phyloP scores from a whole-genome alignment of 805 yeast genomes.

The Wickerhamomyces bovis region DNA sequence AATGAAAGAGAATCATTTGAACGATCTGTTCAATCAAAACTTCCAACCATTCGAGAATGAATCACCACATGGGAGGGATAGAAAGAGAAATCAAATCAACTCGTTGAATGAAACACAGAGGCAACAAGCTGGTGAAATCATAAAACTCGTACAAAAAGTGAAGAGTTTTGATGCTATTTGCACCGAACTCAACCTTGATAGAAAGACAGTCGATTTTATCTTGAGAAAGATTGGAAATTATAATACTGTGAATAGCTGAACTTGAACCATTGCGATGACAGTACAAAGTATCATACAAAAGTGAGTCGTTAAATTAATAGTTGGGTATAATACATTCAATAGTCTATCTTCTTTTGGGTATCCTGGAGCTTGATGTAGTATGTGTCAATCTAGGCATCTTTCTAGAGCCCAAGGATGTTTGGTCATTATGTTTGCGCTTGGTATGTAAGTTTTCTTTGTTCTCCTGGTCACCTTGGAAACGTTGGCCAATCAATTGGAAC shows the following conservation, averaged over 20 bases:
- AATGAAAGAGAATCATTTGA: conserved; percentile 12
- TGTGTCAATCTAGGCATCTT: conserved; percentile 9
- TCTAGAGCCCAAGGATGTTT: not conserved
- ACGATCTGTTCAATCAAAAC: conserved; percentile 4
- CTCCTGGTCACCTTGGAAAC: conserved; percentile 13
- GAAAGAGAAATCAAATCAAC: conserved; percentile 4
- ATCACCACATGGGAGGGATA: not conserved
- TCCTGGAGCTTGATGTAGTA: not conserved
- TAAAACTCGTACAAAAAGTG: conserved; percentile 40
- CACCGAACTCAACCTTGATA: conserved; percentile 56
- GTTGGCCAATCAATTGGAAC: conserved; percentile 22
- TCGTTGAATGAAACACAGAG: conserved; percentile 13
- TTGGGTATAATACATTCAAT: not conserved
- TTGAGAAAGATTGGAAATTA: conserved; percentile 45
- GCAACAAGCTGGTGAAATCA: conserved; percentile 11
- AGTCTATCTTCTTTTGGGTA: not conserved
- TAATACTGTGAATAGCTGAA: conserved; percentile 36
- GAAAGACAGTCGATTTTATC: conserved; percentile 46
- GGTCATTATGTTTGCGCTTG: conserved; percentile 12
- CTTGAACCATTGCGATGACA: not conserved
- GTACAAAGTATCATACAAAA: not conserved
- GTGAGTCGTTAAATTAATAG: not conserved
- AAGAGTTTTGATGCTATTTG: conserved; percentile 63
- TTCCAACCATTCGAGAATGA: not conserved
- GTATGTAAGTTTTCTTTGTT: not conserved